These are phyloP conservation scores for Lablab purpureus DNA, from an alignment of 306 rosid species.

Conservation along the genomic window DNA sequence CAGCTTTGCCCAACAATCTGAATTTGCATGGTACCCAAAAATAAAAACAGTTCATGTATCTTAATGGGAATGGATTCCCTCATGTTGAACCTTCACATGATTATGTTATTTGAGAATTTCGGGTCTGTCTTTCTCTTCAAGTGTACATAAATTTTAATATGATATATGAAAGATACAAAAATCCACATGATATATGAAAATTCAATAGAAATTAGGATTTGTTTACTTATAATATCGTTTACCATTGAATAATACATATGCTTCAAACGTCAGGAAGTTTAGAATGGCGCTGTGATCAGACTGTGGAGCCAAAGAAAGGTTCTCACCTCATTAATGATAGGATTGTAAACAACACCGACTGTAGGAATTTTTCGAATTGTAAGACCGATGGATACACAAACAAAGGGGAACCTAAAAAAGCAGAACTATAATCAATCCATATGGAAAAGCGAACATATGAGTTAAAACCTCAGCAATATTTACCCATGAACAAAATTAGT, in stretches of 20 bases:
- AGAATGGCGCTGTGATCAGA: slow-evolving; percentile 10
- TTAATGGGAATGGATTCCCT: too few relatives aligned
- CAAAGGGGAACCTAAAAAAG: slow-evolving; percentile 74
- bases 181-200: too few relatives aligned
- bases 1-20: background rate
- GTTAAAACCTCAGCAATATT: slow-evolving; percentile 25
- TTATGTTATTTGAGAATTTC: too few relatives aligned
- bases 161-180: background rate
- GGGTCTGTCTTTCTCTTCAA: too few relatives aligned
- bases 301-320: background rate
- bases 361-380: slow-evolving; percentile 80
- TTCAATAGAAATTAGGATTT: too few relatives aligned
- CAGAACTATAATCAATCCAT: slow-evolving; percentile 18
- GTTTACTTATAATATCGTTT: too few relatives aligned
- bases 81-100: too few relatives aligned
- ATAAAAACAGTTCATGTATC: background rate
- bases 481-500: slow-evolving; percentile 95
- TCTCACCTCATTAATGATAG: slow-evolving; percentile 80
- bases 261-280: background rate
- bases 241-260: background rate
- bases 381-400: slow-evolving; percentile 86
- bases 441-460: slow-evolving; percentile 24
- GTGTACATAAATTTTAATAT: too few relatives aligned
- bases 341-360: slow-evolving; percentile 91
- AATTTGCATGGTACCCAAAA: slow-evolving; percentile 5